Evolutionary conservation across 78 protist genomes (phyloP).

Genomic region (Andalucia godoyi): DNA sequence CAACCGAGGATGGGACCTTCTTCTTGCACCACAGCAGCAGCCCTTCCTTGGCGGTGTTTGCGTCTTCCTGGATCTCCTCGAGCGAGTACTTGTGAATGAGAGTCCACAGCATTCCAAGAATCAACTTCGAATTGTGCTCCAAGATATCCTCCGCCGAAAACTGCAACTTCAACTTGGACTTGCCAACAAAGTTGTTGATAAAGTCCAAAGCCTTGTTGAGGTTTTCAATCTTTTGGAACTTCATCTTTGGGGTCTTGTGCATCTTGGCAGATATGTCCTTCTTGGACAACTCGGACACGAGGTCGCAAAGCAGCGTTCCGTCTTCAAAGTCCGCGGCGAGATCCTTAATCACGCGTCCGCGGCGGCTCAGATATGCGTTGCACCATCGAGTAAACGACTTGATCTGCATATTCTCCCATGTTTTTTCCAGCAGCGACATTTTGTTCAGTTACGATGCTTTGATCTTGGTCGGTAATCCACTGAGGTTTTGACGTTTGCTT

Average conservation of each 20-base stretch:
- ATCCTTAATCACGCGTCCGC: too few species aligned
- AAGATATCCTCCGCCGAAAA: slow-evolving; percentile 33
- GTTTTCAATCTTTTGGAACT: slow-evolving; percentile 26
- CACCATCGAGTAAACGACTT: neutral
- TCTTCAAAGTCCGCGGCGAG: too few species aligned
- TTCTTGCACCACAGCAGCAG: slow-evolving; percentile 65
- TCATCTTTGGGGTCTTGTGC: neutral
- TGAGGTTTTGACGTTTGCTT: too few species aligned
- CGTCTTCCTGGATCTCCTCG: slow-evolving; percentile 47
- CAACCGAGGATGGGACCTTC: slow-evolving; percentile 12
- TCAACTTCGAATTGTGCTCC: slow-evolving; percentile 29
- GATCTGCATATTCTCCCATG: neutral
- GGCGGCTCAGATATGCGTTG: neutral
- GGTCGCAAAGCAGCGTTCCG: too few species aligned
- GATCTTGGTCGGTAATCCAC: too few species aligned
- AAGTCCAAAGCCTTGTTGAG: neutral
- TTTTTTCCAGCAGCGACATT: neutral
- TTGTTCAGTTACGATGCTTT: too few species aligned
- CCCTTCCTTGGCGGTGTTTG: slow-evolving; percentile 50
- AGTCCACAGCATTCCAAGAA: slow-evolving; percentile 58
- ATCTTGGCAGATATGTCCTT: slow-evolving; percentile 4
- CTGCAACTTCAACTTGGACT: slow-evolving; percentile 10
- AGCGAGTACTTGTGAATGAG: slow-evolving; percentile 45
- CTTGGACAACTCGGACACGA: neutral
- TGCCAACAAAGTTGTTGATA: slow-evolving; percentile 5